Base-by-base conservation (phyloP, 2,329 filamentous ascomycete genomes). In the Beauveria brongniartii region DNA sequence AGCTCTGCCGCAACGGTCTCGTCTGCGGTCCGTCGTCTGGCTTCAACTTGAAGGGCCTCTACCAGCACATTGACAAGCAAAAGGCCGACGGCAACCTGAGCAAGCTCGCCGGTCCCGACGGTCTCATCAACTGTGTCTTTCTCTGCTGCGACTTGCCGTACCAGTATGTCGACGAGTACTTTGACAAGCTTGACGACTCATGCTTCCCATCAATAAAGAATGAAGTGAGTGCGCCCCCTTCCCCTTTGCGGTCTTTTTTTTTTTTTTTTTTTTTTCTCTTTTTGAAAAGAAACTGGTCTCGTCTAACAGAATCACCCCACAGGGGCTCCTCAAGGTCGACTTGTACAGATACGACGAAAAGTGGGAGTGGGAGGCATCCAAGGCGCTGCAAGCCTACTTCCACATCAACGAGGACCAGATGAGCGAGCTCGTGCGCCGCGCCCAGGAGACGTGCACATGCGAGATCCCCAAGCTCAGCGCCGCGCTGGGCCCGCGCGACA, bases 91-190 rank as follows among this genome's bases (percentile, higher is more conserved):
- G 76, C 0, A 77, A 72, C 0, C 69, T 85, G 14, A 41, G 68
- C 1, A 71, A 78, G 10, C 68, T 84, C 1, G 73, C 75, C 0
- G 77, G 76, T 0, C 67, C 72, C 0, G 74, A 78, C 37, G 79
- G 80, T 1, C 71, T 76, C 55, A 73, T 81, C 2, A 75, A 80
- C 63, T 83, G 80, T 51, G 82, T 83, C 0, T 87, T 87, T 68
- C 69, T 86, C 3, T 87, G 83, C 70, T 86, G 83, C 61, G 84
- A 87, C 61, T 64, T 87, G 28, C 84, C 84, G 0, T 86, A 87
- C 64, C 83, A 86, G 67, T 86, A 86, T 62, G 78, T 86, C 50
- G 73, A 77, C 26, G 81, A 82, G 64, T 86, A 86, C 66, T 86
- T 85, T 64, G 74, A 80, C 28, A 84, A 83, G 65, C 71, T 86